Evolutionary conservation across 2,329 filamentous ascomycete species (phyloP).

Genomic region (Teratosphaeria nubilosa): DNA sequence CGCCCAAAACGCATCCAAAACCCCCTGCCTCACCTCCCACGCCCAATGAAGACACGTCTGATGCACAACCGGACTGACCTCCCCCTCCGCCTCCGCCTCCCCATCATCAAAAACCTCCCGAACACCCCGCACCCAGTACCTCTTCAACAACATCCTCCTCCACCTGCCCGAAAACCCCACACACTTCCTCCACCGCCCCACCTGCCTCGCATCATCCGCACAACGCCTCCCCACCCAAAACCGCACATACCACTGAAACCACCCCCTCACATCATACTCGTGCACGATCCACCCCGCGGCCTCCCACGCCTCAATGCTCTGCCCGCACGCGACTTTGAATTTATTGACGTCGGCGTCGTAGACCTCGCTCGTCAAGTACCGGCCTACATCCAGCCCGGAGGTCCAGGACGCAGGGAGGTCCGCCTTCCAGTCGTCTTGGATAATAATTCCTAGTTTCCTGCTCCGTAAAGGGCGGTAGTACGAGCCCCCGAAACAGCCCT

Average conservation of each 20-base stretch:
- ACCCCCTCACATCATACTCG: constrained; percentile 43
- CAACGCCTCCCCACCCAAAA: constrained; percentile 44
- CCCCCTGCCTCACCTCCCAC: constrained; percentile 41
- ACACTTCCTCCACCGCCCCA: constrained; percentile 43
- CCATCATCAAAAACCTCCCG: constrained; percentile 40
- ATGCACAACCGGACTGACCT: constrained; percentile 47
- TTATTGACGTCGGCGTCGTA: constrained; percentile 45
- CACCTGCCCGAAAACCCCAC: constrained; percentile 43
- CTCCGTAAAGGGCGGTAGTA: constrained; percentile 43
- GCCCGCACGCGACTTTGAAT: constrained; percentile 43
- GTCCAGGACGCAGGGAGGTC: constrained; percentile 38
- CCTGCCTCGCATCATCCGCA: constrained; percentile 43
- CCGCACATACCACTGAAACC: constrained; percentile 49
- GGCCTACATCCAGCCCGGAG: constrained; percentile 28
- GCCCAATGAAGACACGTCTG: constrained; percentile 50
- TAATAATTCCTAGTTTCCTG: constrained; percentile 30
- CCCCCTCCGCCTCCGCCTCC: constrained; percentile 12
- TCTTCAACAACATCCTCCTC: constrained; percentile 42
- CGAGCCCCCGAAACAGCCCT: constrained; percentile 44
- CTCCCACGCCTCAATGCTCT: constrained; percentile 48
- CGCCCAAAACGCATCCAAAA: constrained; percentile 40
- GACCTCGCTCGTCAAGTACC: constrained; percentile 30
- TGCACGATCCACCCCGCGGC: constrained; percentile 47
- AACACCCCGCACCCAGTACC: constrained; percentile 40
- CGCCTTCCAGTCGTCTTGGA: constrained; percentile 36